A percentile compares a stretch with the other conserved stretches of the same genome.
Evolutionary conservation across 1,284 basidiomycete genomes (phyloP).

Genomic region (Athelia psychrophila): DNA sequence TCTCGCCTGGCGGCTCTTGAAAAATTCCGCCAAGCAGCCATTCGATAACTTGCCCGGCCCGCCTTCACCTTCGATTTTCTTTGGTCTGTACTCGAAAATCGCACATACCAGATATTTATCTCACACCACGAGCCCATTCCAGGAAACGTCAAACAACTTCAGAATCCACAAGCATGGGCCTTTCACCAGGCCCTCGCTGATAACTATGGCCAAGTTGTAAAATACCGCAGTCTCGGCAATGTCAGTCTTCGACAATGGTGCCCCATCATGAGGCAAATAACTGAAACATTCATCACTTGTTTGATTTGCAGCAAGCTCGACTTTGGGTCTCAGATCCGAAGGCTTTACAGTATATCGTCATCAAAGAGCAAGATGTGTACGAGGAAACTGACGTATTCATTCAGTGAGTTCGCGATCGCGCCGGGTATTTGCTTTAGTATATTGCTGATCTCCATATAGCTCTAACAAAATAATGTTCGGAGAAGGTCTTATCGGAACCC

Average conservation of each 20-base stretch:
- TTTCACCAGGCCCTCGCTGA: constrained; percentile 14
- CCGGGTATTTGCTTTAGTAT: background rate
- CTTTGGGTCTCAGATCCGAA: constrained; percentile 34
- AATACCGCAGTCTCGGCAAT: constrained; percentile 17
- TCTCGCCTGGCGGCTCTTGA: no score
- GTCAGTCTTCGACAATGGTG: constrained; percentile 14
- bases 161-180: constrained; percentile 7
- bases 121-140: background rate
- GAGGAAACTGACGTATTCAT: constrained; percentile 30
- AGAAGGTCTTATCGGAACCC: constrained; percentile 31
- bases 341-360: constrained; percentile 34
- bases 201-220: constrained; percentile 25
- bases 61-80: background rate
- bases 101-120: no score
- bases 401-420: constrained; percentile 19
- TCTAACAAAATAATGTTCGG: constrained; percentile 31
- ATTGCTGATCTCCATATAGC: constrained; percentile 16
- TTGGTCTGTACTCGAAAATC: no score
- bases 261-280: no score
- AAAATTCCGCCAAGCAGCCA: background rate
- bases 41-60: background rate
- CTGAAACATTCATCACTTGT: no score
- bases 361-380: constrained; percentile 33
- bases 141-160: constrained; percentile 8
- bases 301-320: constrained; percentile 28